Conservation (phyloP, 495 filamentous ascomycete genomes). For the Lasiosphaeria hispida region DNA sequence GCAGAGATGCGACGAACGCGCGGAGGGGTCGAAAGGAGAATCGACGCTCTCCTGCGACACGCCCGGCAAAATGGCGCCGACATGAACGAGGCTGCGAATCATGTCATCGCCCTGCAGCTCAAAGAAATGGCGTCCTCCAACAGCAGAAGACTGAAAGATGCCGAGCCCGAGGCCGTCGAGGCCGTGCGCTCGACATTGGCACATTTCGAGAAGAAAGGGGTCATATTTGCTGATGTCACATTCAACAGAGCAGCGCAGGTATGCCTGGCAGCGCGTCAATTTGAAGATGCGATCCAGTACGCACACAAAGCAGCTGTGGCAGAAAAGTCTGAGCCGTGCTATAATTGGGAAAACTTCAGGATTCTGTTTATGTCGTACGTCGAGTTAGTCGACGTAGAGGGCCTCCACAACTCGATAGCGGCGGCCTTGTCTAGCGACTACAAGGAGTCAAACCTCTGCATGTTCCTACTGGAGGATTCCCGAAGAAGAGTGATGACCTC, state of each 20-base stretch:
- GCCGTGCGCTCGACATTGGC: constrained; percentile 27
- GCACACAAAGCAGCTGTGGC: constrained; percentile 33
- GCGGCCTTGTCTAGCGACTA: constrained; percentile 28
- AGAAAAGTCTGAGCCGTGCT: constrained; percentile 24
- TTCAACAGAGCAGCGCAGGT: constrained; percentile 40
- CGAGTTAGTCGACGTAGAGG: constrained; percentile 30
- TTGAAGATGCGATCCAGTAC: constrained; percentile 33
- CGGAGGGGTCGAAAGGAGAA: constrained; percentile 12
- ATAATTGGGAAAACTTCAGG: constrained; percentile 38
- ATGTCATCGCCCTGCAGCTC: constrained; percentile 27
- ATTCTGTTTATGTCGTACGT: constrained; percentile 41
- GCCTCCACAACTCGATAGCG: constrained; percentile 32
- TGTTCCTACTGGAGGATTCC: constrained; percentile 32
- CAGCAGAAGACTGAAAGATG: background rate
- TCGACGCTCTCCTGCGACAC: constrained; percentile 32
- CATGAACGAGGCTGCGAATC: constrained; percentile 31
- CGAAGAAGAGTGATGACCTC: constrained; percentile 19
- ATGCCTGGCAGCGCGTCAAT: constrained; percentile 29
- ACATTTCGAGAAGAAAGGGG: constrained; percentile 28
- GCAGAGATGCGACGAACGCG: constrained; percentile 25
- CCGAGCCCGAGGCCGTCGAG: constrained; percentile 11
- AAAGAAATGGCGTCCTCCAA: constrained; percentile 5
- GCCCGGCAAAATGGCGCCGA: constrained; percentile 36
- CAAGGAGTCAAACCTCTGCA: constrained; percentile 27
- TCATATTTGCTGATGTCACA: constrained; percentile 28